Evolutionary conservation across 1,139 yeast species (phyloP).

Genomic region (Meyerozyma sp.): DNA sequence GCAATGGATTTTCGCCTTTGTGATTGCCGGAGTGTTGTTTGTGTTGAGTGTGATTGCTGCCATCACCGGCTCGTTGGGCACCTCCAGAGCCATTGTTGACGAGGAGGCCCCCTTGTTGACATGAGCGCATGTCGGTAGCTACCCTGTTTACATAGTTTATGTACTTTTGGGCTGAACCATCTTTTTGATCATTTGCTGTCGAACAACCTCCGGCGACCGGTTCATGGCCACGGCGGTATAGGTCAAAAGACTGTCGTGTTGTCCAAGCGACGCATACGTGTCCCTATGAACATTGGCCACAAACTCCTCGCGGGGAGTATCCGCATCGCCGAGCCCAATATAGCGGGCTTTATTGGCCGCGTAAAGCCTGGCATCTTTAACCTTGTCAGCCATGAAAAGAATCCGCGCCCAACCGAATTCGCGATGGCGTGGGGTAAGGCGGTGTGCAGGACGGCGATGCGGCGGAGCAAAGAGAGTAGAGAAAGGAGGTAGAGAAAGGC

Average conservation of each 20-base stretch:
- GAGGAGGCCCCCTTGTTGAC: too few species aligned
- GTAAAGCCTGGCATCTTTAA: conserved; percentile 59
- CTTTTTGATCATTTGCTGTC: conserved; percentile 52
- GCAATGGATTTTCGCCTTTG: conserved; percentile 80
- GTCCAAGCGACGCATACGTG: conserved; percentile 63
- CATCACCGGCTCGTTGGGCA: conserved; percentile 14
- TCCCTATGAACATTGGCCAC: conserved; percentile 64
- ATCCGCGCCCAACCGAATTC: not conserved
- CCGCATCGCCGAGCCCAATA: conserved; percentile 68
- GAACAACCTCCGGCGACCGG: conserved; percentile 44
- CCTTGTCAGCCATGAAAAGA: conserved; percentile 55
- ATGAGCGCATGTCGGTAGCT: too few species aligned
- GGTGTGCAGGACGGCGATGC: not conserved
- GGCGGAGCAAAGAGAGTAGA: not conserved
- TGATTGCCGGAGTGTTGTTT: conserved; percentile 53
- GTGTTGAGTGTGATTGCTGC: conserved; percentile 43
- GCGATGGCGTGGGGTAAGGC: not conserved
- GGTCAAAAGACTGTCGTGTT: conserved; percentile 62
- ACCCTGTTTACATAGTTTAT: too few species aligned
- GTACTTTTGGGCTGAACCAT: conserved; percentile 41
- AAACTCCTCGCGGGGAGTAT: conserved; percentile 48
- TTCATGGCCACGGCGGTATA: conserved; percentile 63
- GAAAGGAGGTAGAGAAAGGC: not conserved
- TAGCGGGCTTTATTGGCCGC: conserved; percentile 58
- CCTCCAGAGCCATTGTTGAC: conserved; percentile 6